Evolutionary conservation across 192 early-diverging fungal species (phyloP).

Genomic region (Dispira simplex): DNA sequence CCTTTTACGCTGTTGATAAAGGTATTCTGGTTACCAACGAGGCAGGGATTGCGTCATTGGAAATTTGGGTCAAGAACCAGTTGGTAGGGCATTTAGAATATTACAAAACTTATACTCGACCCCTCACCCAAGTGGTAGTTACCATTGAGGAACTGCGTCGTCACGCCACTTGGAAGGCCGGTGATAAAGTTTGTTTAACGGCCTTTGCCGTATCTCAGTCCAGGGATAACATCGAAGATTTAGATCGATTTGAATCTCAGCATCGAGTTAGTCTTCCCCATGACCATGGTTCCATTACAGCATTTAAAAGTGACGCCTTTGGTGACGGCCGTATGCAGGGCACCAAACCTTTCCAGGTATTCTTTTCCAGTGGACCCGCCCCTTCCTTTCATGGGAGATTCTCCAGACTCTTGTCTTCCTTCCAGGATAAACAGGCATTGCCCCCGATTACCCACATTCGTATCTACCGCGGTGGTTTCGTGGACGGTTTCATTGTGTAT

Average conservation of each 20-base stretch:
- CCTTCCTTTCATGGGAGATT: conserved; percentile 11
- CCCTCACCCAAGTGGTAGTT: conserved; percentile 16
- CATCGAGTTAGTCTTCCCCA: conserved; percentile 14
- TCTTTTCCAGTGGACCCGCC: conserved; percentile 17
- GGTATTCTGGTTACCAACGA: conserved; percentile 20
- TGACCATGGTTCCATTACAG: not conserved
- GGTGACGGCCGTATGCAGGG: conserved; percentile 26
- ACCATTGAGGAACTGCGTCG: conserved; percentile 13
- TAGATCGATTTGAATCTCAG: conserved; percentile 13
- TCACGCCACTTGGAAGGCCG: conserved; percentile 16
- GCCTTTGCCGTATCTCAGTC: conserved; percentile 19
- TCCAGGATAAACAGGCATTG: not conserved
- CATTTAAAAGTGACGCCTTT: conserved; percentile 18
- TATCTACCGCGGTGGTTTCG: conserved; percentile 26
- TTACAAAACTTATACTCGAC: conserved; percentile 20
- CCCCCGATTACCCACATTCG: conserved; percentile 10
- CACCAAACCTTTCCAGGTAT: conserved; percentile 15
- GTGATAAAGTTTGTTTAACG: conserved; percentile 19
- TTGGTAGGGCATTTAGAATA: conserved; percentile 37
- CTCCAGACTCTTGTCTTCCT: conserved; percentile 16
- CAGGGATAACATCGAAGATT: conserved; percentile 11
- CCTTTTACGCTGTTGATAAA: conserved; percentile 17
- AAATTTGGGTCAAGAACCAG: conserved; percentile 30
- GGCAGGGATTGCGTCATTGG: conserved; percentile 40
- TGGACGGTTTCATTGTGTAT: conserved; percentile 33